A percentile compares a stretch with the other conserved stretches of the same genome.
These are phyloP conservation scores for Quambalaria eucalypti DNA, from an alignment of 1,284 basidiomycete species.

Conservation along the genomic window DNA sequence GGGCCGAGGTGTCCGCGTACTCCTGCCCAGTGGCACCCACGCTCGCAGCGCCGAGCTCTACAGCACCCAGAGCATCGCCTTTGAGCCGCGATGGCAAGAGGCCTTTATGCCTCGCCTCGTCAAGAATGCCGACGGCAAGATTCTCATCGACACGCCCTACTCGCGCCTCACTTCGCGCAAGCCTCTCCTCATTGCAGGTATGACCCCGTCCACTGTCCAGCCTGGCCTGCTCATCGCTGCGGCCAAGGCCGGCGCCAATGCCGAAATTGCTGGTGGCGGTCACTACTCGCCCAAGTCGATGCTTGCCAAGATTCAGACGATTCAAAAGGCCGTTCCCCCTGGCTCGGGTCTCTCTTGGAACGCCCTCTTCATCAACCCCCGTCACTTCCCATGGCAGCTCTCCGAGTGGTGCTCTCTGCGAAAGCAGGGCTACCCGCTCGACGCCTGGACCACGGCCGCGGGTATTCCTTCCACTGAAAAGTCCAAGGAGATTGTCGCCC, in stretches of 20 bases:
- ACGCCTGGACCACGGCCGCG: constrained; percentile 96
- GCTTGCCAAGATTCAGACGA: constrained; percentile 63
- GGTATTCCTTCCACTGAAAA: constrained; percentile 88
- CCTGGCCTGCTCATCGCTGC: constrained; percentile 55
- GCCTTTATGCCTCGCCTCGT: constrained; percentile 76
- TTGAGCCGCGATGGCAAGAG: constrained; percentile 82
- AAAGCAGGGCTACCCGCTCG: constrained; percentile 83
- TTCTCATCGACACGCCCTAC: constrained; percentile 76
- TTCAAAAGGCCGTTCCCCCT: constrained; percentile 25
- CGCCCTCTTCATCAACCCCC: constrained; percentile 94
- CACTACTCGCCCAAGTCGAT: constrained; percentile 86
- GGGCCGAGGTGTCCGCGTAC: constrained; percentile 78
- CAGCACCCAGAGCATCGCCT: constrained; percentile 59
- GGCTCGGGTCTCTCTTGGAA: constrained; percentile 71
- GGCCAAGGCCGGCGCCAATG: constrained; percentile 85
- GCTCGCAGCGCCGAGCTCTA: constrained; percentile 51
- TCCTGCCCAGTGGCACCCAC: constrained; percentile 34
- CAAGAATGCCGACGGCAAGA: constrained; percentile 55
- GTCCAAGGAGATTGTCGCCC: constrained; percentile 80
- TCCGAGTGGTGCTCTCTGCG: constrained; percentile 97
- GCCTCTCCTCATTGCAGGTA: constrained; percentile 96
- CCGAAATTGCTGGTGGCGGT: constrained; percentile 93
- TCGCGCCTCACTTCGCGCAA: constrained; percentile 89
- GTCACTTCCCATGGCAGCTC: constrained; percentile 87
- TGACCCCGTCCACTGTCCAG: constrained; percentile 52